These are phyloP conservation scores for slime mould (Dictyostelium discoideum) DNA, from an alignment of 78 protist species.

Conservation along the genomic window DNA sequence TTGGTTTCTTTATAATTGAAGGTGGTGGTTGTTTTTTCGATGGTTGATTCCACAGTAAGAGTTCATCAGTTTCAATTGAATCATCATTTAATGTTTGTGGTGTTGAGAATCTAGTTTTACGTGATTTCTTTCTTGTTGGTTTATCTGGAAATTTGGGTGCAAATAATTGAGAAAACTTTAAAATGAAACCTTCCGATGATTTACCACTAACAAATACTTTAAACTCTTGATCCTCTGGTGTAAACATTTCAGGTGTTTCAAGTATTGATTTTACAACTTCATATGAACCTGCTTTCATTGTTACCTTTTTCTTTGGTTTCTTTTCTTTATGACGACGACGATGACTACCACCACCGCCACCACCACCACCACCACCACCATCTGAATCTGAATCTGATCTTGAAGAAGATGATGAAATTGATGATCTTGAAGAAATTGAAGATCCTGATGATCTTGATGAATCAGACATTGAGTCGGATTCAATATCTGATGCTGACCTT, in stretches of 20 bases:
- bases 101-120: not conserved
- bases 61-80: not conserved
- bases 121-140: not conserved
- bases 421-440: not conserved
- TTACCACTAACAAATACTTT: constrained; percentile 43
- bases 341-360: not conserved
- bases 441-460: not conserved
- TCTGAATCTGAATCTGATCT: not conserved
- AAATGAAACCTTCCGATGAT: constrained; percentile 22
- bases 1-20: constrained; percentile 4
- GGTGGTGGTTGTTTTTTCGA: constrained; percentile 30
- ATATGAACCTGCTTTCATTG: constrained; percentile 2
- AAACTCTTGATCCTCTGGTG: constrained; percentile 39
- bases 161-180: constrained; percentile 54
- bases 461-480: not conserved
- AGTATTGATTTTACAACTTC: constrained; percentile 12
- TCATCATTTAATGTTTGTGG: not conserved
- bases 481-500: not conserved
- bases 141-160: constrained; percentile 59
- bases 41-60: not conserved
- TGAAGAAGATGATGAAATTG: not conserved
- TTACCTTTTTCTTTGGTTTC: constrained; percentile 24
- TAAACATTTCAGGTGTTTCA: not conserved
- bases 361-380: not conserved
- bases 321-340: not conserved